Conservation (phyloP, 768 basidiomycete genomes). For the Pisolithus tinctorius region DNA sequence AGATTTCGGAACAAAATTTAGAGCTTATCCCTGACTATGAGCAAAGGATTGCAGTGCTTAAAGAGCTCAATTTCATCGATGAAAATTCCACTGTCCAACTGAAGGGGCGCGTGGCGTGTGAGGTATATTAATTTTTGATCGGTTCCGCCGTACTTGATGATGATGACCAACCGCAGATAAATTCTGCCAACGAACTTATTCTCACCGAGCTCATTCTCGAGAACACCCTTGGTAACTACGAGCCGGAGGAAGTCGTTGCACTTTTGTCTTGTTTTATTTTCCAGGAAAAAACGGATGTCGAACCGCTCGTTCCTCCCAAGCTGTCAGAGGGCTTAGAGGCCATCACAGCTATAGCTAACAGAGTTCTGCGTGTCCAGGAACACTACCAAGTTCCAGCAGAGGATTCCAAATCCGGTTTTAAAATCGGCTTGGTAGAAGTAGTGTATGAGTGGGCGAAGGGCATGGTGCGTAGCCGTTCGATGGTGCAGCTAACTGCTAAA, state of each 20-base stretch:
- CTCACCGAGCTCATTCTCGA: slow-evolving; percentile 96
- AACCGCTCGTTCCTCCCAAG: slow-evolving; percentile 74
- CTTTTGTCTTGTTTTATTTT: slow-evolving; percentile 95
- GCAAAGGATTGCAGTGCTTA: slow-evolving; percentile 83
- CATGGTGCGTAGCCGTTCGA: slow-evolving; percentile 58
- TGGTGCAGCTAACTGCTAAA: neutral
- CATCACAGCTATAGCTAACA: slow-evolving; percentile 71
- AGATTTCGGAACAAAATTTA: slow-evolving; percentile 93
- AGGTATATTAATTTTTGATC: slow-evolving; percentile 42
- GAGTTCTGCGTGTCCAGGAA: slow-evolving; percentile 77
- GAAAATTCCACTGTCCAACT: slow-evolving; percentile 92
- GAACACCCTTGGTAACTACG: slow-evolving; percentile 84
- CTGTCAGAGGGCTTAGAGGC: slow-evolving; percentile 75
- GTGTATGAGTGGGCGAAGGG: slow-evolving; percentile 99
- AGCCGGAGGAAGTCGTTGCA: slow-evolving; percentile 94
- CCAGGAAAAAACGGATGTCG: slow-evolving; percentile 93
- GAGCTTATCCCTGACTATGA: slow-evolving; percentile 97
- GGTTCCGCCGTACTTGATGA: neutral
- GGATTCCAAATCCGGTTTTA: slow-evolving; percentile 72
- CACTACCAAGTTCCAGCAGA: slow-evolving; percentile 70
- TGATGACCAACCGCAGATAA: slow-evolving; percentile 57
- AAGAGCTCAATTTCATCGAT: slow-evolving; percentile 89
- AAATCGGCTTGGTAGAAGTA: slow-evolving; percentile 90
- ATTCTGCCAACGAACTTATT: slow-evolving; percentile 95
- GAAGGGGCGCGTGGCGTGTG: slow-evolving; percentile 97